Evolutionary conservation across 2,329 filamentous ascomycete genomes (phyloP).

Genomic region (Paramyrothecium roridum): DNA sequence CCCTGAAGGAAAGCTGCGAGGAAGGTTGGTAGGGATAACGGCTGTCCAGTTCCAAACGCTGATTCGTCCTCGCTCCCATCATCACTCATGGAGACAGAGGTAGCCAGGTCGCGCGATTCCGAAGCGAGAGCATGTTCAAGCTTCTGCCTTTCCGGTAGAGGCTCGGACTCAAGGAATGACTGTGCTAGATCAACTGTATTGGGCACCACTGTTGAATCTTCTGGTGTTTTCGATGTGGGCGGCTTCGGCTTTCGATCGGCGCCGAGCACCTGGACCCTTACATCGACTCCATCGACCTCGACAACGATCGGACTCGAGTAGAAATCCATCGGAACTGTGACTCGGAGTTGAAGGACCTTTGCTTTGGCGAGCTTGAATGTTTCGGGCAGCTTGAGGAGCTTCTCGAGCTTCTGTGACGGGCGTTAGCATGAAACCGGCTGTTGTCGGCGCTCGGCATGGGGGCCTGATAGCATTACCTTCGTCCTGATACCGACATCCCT

Average conservation of each 20-base stretch:
- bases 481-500: slow-evolving; percentile 80
- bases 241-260: slow-evolving; percentile 22
- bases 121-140: slow-evolving; percentile 67
- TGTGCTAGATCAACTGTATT: slow-evolving; percentile 71
- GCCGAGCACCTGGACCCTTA: slow-evolving; percentile 56
- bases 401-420: slow-evolving; percentile 68
- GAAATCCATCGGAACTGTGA: slow-evolving; percentile 85
- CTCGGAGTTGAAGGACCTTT: slow-evolving; percentile 69
- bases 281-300: slow-evolving; percentile 77
- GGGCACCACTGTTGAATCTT: slow-evolving; percentile 46
- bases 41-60: slow-evolving; percentile 65
- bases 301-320: slow-evolving; percentile 79
- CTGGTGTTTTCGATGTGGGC: slow-evolving; percentile 34
- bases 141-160: slow-evolving; percentile 60
- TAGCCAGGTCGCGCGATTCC: slow-evolving; percentile 59
- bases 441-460: too few relatives aligned
- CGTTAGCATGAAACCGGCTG: not conserved
- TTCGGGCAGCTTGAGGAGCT: slow-evolving; percentile 70
- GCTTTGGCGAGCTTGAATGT: slow-evolving; percentile 71
- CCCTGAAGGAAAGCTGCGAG: slow-evolving; percentile 71
- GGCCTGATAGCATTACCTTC: slow-evolving; percentile 48
- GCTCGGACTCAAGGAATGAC: slow-evolving; percentile 74
- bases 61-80: slow-evolving; percentile 61
- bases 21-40: slow-evolving; percentile 66
- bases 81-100: slow-evolving; percentile 58